Percentiles rank a stretch among this genome's conserved stretches.
phyloP scores from a whole-genome alignment of 768 basidiomycete genomes.

The Tulasnella sp. region DNA sequence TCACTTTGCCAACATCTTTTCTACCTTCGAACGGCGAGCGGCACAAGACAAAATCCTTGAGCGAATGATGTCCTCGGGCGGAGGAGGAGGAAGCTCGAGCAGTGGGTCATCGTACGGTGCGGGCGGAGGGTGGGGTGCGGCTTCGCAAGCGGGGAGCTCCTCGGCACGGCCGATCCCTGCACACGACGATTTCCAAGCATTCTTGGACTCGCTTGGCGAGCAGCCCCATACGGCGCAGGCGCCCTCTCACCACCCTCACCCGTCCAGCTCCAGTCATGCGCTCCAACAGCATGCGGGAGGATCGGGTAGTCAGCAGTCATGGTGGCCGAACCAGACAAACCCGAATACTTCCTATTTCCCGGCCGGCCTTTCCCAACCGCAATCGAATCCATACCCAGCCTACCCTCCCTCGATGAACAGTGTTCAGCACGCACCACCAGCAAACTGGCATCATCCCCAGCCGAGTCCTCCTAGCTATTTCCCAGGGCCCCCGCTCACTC shows the following conservation, averaged over 20 bases:
- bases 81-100: not conserved
- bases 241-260: too few species aligned
- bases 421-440: not conserved
- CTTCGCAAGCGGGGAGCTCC: not conserved
- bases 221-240: not conserved
- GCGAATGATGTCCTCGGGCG: not conserved
- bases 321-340: too few species aligned
- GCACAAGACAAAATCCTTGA: not conserved
- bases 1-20: slow-evolving; percentile 7
- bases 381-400: not conserved
- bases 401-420: not conserved
- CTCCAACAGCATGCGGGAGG: too few species aligned
- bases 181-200: not conserved
- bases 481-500: not conserved
- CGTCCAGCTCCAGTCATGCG: too few species aligned
- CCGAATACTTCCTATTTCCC: too few species aligned
- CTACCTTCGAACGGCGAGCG: not conserved
- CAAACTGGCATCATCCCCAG: not conserved
- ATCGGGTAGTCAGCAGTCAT: too few species aligned
- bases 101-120: not conserved
- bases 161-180: not conserved
- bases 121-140: not conserved
- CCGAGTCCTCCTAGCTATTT: not conserved
- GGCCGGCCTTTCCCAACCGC: too few species aligned
- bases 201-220: not conserved